Evolutionary conservation across 2,329 filamentous ascomycete species (phyloP).

Genomic region (Erysiphe pulchra): DNA sequence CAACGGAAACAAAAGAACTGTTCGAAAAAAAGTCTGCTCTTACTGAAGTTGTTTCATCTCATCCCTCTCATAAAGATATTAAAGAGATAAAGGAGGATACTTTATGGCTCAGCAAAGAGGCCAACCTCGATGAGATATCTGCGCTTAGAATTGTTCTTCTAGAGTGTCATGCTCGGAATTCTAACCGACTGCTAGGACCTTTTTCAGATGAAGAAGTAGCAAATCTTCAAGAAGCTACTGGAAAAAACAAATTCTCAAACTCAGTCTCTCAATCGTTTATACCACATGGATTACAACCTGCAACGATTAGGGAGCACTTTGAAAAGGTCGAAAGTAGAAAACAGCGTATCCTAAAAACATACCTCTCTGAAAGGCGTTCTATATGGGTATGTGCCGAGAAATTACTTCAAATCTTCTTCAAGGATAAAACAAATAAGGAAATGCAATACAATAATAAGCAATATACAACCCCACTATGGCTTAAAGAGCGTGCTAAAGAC

Average conservation of each 20-base stretch:
- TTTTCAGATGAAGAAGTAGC: constrained; percentile 56
- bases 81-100: constrained; percentile 64
- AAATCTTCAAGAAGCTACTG: constrained; percentile 50
- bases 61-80: constrained; percentile 38
- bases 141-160: constrained; percentile 58
- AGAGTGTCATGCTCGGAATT: constrained; percentile 63
- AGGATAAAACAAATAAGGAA: not conserved
- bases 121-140: constrained; percentile 53
- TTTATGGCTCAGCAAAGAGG: constrained; percentile 59
- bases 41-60: constrained; percentile 44
- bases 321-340: constrained; percentile 34
- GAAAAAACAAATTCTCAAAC: constrained; percentile 32
- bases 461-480: constrained; percentile 1
- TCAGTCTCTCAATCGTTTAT: constrained; percentile 22
- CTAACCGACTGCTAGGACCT: constrained; percentile 41
- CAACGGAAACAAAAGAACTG: constrained; percentile 35
- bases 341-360: constrained; percentile 41
- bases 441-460: constrained; percentile 1
- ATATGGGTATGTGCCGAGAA: constrained; percentile 36
- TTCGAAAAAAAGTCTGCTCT: constrained; percentile 79
- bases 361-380: constrained; percentile 44
- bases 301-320: constrained; percentile 29
- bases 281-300: constrained; percentile 13
- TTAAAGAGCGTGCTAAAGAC: constrained; percentile 2
- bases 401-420: constrained; percentile 15